These are phyloP conservation scores for Olyra latifolia DNA, from an alignment of 176 grass and related monocot genomes.

Conservation along the genomic window DNA sequence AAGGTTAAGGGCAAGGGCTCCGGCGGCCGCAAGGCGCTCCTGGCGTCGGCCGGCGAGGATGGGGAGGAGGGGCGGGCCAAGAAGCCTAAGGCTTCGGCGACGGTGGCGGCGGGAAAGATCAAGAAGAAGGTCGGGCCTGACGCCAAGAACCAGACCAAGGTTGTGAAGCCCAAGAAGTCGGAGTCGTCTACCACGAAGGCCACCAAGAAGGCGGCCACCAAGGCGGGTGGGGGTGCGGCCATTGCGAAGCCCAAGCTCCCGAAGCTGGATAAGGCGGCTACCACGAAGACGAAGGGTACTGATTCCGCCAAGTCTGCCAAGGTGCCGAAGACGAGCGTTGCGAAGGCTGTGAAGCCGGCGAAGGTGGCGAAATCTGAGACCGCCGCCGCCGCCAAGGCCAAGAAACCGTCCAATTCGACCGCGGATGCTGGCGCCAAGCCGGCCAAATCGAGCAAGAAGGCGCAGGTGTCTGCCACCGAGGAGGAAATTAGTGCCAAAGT, in stretches of 20 bases:
- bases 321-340: conserved; percentile 15
- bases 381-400: conserved; percentile 38
- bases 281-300: conserved; percentile 26
- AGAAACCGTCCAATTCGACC: conserved; percentile 49
- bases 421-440: conserved; percentile 9
- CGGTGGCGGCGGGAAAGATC: conserved; percentile 15
- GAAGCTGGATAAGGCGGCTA: conserved; percentile 46
- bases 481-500: conserved; percentile 24
- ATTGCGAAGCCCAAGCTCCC: conserved; percentile 51
- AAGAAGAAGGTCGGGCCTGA: conserved; percentile 54
- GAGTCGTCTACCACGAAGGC: conserved; percentile 35
- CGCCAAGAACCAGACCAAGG: conserved; percentile 74
- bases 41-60: conserved; percentile 1
- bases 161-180: conserved; percentile 63
- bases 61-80: conserved; percentile 18
- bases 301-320: conserved; percentile 44
- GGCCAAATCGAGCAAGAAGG: conserved; percentile 53
- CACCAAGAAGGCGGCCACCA: conserved; percentile 18
- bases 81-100: conserved; percentile 8
- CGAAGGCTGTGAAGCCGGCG: conserved; percentile 44
- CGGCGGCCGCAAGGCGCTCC: conserved; percentile 42
- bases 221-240: neutral
- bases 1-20: conserved; percentile 43
- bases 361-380: conserved; percentile 59
- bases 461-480: conserved; percentile 13